Percentiles rank a stretch among this genome's conserved stretches.
phyloP scores from a whole-genome alignment of 164 flowering plant genomes.

The Aristolochia fimbriata region DNA sequence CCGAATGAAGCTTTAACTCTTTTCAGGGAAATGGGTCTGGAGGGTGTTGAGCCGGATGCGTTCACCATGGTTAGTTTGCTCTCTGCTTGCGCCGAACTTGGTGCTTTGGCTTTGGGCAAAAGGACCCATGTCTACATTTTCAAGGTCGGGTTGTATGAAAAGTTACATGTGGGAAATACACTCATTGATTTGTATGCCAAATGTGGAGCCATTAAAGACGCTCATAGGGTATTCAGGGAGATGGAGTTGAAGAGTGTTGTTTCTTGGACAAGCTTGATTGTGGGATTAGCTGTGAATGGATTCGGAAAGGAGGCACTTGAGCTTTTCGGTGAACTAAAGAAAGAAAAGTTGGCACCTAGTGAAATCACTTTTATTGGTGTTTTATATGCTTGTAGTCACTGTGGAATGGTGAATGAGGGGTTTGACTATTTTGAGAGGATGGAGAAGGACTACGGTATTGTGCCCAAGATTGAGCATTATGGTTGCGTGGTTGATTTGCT shows the following conservation, averaged over 20 bases:
- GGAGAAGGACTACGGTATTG: slow-evolving; percentile 20
- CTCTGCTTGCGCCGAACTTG: slow-evolving; percentile 28
- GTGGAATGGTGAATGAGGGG: slow-evolving; percentile 28
- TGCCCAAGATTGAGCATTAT: slow-evolving; percentile 28
- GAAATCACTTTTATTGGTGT: slow-evolving; percentile 32
- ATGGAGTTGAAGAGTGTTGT: slow-evolving; percentile 23
- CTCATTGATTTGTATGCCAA: slow-evolving; percentile 23
- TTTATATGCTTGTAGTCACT: slow-evolving; percentile 29
- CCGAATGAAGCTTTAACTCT: slow-evolving; percentile 27
- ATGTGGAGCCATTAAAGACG: slow-evolving; percentile 24
- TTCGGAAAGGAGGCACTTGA: slow-evolving; percentile 22
- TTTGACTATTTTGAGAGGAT: slow-evolving; percentile 23
- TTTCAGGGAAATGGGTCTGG: slow-evolving; percentile 19
- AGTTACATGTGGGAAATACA: slow-evolving; percentile 26
- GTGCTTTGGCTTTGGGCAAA: slow-evolving; percentile 25
- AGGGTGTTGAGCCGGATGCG: slow-evolving; percentile 26
- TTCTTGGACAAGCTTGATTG: slow-evolving; percentile 30
- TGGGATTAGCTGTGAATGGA: slow-evolving; percentile 28
- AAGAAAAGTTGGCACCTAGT: slow-evolving; percentile 15
- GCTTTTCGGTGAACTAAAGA: slow-evolving; percentile 19
- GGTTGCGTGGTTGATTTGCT: slow-evolving; percentile 32
- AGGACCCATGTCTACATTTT: slow-evolving; percentile 23
- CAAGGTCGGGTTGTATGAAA: slow-evolving; percentile 20
- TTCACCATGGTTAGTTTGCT: slow-evolving; percentile 29
- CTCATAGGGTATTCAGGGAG: slow-evolving; percentile 19